phyloP scores from a whole-genome alignment of 345 rosid genomes.

The Murraya koenigii region DNA sequence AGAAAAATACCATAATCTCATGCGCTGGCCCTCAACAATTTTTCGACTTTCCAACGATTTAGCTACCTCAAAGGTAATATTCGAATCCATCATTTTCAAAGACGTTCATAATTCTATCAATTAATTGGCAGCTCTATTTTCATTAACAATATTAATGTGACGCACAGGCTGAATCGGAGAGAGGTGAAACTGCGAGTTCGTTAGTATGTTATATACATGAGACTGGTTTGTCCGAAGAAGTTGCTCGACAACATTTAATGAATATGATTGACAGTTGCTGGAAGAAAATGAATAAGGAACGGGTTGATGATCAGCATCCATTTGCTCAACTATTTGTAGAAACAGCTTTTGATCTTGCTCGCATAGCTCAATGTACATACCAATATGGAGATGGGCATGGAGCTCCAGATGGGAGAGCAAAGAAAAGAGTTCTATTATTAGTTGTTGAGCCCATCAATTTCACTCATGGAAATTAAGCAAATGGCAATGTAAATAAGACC shows the following conservation, averaged over 20 bases:
- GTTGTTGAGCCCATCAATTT: constrained; percentile 29
- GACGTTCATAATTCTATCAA: too few relatives aligned
- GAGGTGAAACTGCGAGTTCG: constrained; percentile 33
- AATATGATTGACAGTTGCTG: constrained; percentile 28
- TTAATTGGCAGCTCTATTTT: too few relatives aligned
- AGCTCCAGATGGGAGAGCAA: constrained; percentile 24
- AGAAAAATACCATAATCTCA: constrained; percentile 22
- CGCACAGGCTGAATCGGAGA: constrained; percentile 38
- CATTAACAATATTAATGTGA: too few relatives aligned
- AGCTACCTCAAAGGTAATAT: constrained; percentile 40
- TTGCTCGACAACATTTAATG: constrained; percentile 25
- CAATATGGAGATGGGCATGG: constrained; percentile 47
- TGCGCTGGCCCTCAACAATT: constrained; percentile 34
- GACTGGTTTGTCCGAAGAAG: constrained; percentile 23
- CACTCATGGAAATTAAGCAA: neutral
- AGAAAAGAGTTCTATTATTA: constrained; percentile 23
- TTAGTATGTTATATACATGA: constrained; percentile 35
- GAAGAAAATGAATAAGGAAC: constrained; percentile 36
- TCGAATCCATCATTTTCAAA: neutral
- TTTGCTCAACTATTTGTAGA: constrained; percentile 23
- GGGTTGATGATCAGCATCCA: neutral
- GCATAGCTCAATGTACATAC: constrained; percentile 30
- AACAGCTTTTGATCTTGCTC: constrained; percentile 28
- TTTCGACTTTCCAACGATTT: constrained; percentile 43
- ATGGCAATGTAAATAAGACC: neutral